Evolutionary conservation across 1,284 basidiomycete species (phyloP), one percentile per base, ranked within the genome.

Genomic region (Ceratobasidium sp.): DNA sequence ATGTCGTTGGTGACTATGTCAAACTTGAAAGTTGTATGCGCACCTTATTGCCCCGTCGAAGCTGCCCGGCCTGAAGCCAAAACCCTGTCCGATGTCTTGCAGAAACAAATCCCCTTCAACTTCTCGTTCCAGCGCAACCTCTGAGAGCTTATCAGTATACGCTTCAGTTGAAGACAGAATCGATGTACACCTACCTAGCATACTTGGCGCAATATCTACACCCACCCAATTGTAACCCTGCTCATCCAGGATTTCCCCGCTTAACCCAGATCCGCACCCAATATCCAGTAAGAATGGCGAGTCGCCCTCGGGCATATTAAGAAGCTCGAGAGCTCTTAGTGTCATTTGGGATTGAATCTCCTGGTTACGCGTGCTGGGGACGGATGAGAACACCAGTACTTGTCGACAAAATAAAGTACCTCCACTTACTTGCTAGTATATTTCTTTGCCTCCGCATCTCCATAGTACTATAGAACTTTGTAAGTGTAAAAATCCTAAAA

Each of bases 321-420:
- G 84, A 7, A 99, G 86, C 79, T 99, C 96, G 53, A 99, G 82
- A 0, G 96, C 96, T 74, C 97, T 87, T 77, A 96, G 92, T 5
- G 96, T 98, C 97, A 99, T 99, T 77, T 97, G 92, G 6, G 95
- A 92, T 80, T 99, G 97, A 75, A 99, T 96, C 78, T 92, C 91
- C 80, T 99, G 96, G 76, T 98, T 95, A 73, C 97, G 95, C 28
- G 96, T 90, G 81, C 94, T 96, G 76, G 42, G 73, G 28, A n/a
- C 12, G 30, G 12, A 3, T 42, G 46, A 75, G 56, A 14, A 16
- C 42, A 14, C 14, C 49, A 72, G 42, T 49, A 40, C 14, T 30
- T 48, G 25, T 25, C n/a, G 38, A 30, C 38, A 54, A 58, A 25
- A 61, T 42, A 30, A 28, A 42, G 44, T 42, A 30, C 9, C 14